Evolutionary conservation across 768 basidiomycete species (phyloP).

Genomic region (Termitomyces sp.): DNA sequence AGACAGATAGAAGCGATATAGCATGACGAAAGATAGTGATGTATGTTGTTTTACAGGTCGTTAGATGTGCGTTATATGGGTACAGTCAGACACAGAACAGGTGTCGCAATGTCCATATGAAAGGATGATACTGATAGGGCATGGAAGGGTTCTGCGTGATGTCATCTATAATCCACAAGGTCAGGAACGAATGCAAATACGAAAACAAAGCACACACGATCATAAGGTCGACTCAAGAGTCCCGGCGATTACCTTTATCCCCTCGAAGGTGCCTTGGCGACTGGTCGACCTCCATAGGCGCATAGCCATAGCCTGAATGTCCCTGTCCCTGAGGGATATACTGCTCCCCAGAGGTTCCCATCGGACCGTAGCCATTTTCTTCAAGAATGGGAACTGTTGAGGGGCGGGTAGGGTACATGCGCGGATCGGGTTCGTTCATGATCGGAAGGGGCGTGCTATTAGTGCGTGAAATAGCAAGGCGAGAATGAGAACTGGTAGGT

Average conservation of each 20-base stretch:
- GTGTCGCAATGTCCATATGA: background rate
- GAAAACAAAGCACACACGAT: background rate
- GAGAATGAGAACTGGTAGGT: background rate
- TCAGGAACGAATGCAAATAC: background rate
- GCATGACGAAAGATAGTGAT: background rate
- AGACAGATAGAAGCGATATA: background rate
- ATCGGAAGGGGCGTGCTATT: conserved; percentile 1
- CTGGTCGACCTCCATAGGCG: background rate
- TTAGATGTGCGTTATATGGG: background rate
- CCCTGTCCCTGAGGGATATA: background rate
- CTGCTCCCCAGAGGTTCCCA: background rate
- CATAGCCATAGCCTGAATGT: background rate
- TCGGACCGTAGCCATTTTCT: background rate
- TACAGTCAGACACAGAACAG: background rate
- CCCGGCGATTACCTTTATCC: conserved; percentile 4
- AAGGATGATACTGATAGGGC: background rate
- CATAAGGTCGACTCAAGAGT: background rate
- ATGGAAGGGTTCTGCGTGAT: background rate
- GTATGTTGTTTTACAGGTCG: background rate
- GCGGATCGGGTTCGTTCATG: background rate
- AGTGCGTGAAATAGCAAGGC: background rate
- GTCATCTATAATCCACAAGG: background rate
- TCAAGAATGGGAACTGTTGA: conserved; percentile 3
- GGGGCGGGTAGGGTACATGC: background rate
- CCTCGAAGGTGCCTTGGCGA: background rate